These are phyloP conservation scores for Tulasnella calospora DNA, from an alignment of 768 basidiomycete species.

Conservation along the genomic window DNA sequence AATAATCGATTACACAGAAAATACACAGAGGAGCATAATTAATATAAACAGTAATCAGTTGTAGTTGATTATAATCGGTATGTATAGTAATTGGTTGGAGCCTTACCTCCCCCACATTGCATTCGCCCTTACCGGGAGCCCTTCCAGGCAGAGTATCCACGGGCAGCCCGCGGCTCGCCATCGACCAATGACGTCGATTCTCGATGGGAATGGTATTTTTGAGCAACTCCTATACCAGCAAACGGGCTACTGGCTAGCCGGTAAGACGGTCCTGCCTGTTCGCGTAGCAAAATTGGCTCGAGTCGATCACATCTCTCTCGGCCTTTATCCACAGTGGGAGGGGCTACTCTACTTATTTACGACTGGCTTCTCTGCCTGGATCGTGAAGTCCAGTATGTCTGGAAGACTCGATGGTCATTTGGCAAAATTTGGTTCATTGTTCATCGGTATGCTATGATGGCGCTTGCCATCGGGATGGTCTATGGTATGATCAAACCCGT, in stretches of 20 bases:
- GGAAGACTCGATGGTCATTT: conserved; percentile 9
- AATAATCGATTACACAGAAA: too few species aligned
- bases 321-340: background rate
- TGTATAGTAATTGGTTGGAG: too few species aligned
- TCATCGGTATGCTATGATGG: conserved; percentile 8
- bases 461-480: background rate
- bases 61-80: too few species aligned
- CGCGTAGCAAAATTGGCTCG: background rate
- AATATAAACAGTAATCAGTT: too few species aligned
- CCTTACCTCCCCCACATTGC: background rate
- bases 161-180: background rate
- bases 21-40: too few species aligned
- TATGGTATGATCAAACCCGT: background rate
- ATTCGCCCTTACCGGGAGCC: background rate
- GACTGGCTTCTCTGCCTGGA: background rate
- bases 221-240: background rate
- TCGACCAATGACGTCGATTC: background rate
- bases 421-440: background rate
- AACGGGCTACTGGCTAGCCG: background rate
- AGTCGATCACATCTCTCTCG: background rate
- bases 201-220: background rate
- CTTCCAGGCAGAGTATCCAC: background rate
- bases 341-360: background rate
- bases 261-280: background rate
- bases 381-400: background rate